phyloP scores from a whole-genome alignment of 2,329 filamentous ascomycete species.

The Emmonsiellopsis sp. region DNA sequence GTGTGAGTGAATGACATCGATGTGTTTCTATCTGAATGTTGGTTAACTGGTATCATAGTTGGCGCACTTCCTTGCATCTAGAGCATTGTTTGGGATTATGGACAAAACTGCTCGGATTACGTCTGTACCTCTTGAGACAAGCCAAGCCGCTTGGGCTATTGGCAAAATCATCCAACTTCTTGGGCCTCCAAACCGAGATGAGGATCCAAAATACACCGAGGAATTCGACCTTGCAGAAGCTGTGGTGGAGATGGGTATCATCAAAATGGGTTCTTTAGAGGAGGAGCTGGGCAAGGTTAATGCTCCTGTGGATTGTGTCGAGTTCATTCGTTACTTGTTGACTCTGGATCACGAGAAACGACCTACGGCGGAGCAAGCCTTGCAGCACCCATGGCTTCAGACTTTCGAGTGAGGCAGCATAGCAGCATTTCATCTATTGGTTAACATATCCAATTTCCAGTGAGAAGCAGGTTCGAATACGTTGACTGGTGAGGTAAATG shows the following conservation, averaged over 20 bases:
- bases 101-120: constrained; percentile 4
- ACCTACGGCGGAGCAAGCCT: constrained; percentile 8
- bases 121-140: constrained; percentile 3
- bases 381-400: constrained; percentile 11
- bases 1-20: too few species aligned
- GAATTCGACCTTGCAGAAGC: constrained; percentile 9
- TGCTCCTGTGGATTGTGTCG: constrained; percentile 4
- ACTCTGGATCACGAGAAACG: constrained; percentile 5
- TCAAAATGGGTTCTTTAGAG: constrained; percentile 7
- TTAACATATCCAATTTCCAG: too few species aligned
- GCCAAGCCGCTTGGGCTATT: constrained; percentile 9
- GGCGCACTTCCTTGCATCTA: constrained; percentile 6
- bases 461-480: too few species aligned
- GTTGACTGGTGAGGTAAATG: too few species aligned
- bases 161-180: constrained; percentile 9
- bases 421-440: too few species aligned
- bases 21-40: too few species aligned
- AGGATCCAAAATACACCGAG: constrained; percentile 4
- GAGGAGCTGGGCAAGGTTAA: constrained; percentile 5
- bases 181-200: constrained; percentile 5
- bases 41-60: too few species aligned
- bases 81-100: constrained; percentile 5
- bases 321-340: constrained; percentile 6
- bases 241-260: constrained; percentile 4
- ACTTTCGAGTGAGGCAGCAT: too few species aligned